Evolutionary conservation across 441 rosid species (phyloP), one percentile per base, ranked within the genome.

Genomic region (California macrophylla): DNA sequence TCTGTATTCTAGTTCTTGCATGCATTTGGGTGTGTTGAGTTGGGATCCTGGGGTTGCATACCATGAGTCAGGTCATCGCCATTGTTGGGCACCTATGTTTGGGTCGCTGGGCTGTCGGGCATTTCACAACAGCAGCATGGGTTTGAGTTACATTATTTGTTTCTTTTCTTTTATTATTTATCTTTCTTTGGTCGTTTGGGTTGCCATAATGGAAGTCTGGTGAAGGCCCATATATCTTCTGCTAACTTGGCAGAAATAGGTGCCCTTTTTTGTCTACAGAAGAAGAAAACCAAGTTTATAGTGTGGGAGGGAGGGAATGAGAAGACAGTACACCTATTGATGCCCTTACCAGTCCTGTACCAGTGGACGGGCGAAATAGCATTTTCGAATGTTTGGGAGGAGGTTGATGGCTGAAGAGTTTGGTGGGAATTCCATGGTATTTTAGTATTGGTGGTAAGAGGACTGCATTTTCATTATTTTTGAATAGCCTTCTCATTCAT

Each of bases 1-100:
- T 29, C 25, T 64, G 61, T 76, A 70, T 68, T 70, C 73, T 71
- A 86, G 82, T 82, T 70, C 72, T 82, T 87, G 77, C 93, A 84
- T 86, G 90, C 90, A 83, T 87, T 83, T 76, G 86, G 79, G 84
- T 82, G 83, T 71, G 82, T 84, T 40, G 42, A 71, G 82, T 80
- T 74, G 83, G 86, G 85, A 70, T 81, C 82, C 82, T 58, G 68
- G 79, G 64, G 74, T 82, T 81, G 84, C 85, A 83, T 79, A 70
- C 75, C 72, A 62, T 16, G 77, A 66, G 80, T 77, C 76, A 70
- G 47, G 47, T 40, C 47, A 40, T 75, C 71, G 25, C 75, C 84
- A 73, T 72, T 73, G 79, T 73, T 81, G 71, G 72, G 74, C 63
- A 47, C 74, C 63, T 69, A 66, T 71, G 67, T 32, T 67, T 56